A percentile compares a stretch with the other conserved stretches of the same genome.
These are phyloP conservation scores for Cephalotrichum gorgonifer DNA, from an alignment of 2,329 filamentous ascomycete genomes.

Conservation along the genomic window DNA sequence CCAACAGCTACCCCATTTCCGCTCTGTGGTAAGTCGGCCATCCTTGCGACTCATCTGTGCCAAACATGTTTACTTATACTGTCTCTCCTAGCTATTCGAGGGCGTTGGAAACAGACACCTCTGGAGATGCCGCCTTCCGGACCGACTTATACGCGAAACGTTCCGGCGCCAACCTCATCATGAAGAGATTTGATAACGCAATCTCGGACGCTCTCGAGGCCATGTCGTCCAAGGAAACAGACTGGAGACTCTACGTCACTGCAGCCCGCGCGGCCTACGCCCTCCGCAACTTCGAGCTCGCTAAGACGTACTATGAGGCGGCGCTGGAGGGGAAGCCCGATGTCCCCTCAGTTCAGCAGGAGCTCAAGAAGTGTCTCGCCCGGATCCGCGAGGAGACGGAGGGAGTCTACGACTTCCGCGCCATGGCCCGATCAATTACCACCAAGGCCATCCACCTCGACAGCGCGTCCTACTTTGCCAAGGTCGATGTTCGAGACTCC, in stretches of 20 bases:
- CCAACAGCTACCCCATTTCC: conserved; percentile 20
- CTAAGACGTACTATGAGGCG: conserved; percentile 13
- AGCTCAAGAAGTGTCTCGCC: conserved; percentile 9
- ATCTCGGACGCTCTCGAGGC: conserved; percentile 21
- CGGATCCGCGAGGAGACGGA: conserved; percentile 8
- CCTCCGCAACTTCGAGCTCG: conserved; percentile 17
- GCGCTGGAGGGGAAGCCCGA: conserved; percentile 14
- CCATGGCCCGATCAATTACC: conserved; percentile 8
- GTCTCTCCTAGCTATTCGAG: conserved; percentile 19
- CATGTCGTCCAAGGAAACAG: conserved; percentile 9
- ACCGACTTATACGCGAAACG: conserved; percentile 17
- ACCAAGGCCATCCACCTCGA: conserved; percentile 10
- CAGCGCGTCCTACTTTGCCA: conserved; percentile 20
- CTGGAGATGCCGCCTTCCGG: conserved; percentile 10
- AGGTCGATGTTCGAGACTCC: conserved; percentile 21
- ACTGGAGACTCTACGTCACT: conserved; percentile 22
- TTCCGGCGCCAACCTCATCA: conserved; percentile 19
- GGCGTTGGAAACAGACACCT: conserved; percentile 15
- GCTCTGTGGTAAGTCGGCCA: conserved; percentile 17
- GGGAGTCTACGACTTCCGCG: conserved; percentile 10
- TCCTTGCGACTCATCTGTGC: background rate
- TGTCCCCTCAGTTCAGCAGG: conserved; percentile 10
- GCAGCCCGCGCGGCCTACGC: conserved; percentile 23
- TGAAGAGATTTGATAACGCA: conserved; percentile 21
- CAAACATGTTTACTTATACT: background rate